A percentile compares a stretch with the other conserved stretches of the same genome.
Evolutionary conservation across 2,329 filamentous ascomycete species (phyloP).

Genomic region (Colletotrichum viniferum): DNA sequence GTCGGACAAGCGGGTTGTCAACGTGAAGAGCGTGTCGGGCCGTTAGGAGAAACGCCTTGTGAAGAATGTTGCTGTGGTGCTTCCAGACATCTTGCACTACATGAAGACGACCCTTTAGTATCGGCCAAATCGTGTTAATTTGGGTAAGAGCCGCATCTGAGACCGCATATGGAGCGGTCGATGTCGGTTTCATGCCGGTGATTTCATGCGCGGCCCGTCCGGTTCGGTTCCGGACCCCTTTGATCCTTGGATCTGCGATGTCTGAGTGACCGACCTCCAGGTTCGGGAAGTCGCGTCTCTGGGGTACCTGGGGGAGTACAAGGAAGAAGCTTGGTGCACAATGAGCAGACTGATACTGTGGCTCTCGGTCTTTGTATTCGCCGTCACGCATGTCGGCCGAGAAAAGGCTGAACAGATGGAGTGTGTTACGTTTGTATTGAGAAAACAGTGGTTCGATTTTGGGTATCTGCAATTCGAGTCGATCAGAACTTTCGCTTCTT

Average conservation of each 20-base stretch:
- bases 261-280: not conserved
- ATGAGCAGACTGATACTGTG: not conserved
- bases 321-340: not conserved
- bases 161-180: not conserved
- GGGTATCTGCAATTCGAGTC: not conserved
- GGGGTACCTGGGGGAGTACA: not conserved
- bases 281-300: not conserved
- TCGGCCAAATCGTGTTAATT: not conserved
- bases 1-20: not conserved
- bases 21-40: not conserved
- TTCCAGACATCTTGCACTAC: not conserved
- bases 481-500: slow-evolving; percentile 61
- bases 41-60: not conserved
- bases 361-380: not conserved
- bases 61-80: not conserved
- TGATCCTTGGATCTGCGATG: not conserved
- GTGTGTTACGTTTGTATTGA: not conserved
- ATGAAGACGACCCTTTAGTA: not conserved
- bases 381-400: not conserved
- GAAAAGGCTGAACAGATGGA: not conserved
- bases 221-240: not conserved
- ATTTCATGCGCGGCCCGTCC: not conserved
- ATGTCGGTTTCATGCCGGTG: not conserved
- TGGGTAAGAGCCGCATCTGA: not conserved
- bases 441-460: not conserved